Evolutionary conservation across 83 land plant species (phyloP).

Genomic region (Larix sibirica): DNA sequence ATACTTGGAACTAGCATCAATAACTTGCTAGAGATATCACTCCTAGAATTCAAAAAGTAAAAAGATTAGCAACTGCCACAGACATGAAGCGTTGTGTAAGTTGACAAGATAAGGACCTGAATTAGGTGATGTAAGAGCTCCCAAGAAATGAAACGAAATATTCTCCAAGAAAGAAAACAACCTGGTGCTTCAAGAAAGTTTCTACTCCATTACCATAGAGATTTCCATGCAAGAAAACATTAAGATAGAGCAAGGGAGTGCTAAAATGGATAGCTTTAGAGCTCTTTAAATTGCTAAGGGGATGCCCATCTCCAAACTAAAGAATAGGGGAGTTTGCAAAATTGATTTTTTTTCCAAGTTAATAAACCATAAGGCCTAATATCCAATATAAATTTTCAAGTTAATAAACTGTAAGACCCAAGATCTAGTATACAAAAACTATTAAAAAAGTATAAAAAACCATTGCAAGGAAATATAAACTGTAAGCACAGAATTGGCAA

Average conservation of each 20-base stretch:
- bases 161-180: constrained; percentile 53
- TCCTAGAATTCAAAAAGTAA: background rate
- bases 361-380: too few species aligned
- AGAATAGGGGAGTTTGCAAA: constrained; percentile 80
- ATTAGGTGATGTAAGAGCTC: constrained; percentile 79
- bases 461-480: too few species aligned
- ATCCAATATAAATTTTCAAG: too few species aligned
- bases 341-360: too few species aligned
- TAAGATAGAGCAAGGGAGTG: constrained; percentile 27
- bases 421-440: background rate
- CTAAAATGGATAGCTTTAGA: constrained; percentile 30
- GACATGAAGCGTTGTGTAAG: constrained; percentile 14
- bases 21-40: background rate
- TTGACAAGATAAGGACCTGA: constrained; percentile 31
- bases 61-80: background rate
- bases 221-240: constrained; percentile 27
- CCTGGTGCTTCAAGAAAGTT: constrained; percentile 41
- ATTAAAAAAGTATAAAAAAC: constrained; percentile 16
- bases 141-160: constrained; percentile 63
- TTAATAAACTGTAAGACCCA: too few species aligned
- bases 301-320: constrained; percentile 88
- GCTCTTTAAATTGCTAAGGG: constrained; percentile 45
- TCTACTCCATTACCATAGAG: constrained; percentile 15
- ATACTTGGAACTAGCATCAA: background rate
- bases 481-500: too few species aligned